Evolutionary conservation across 768 basidiomycete genomes (phyloP), one percentile per base, ranked within the genome.

Genomic region (Filobasidium floriforme): DNA sequence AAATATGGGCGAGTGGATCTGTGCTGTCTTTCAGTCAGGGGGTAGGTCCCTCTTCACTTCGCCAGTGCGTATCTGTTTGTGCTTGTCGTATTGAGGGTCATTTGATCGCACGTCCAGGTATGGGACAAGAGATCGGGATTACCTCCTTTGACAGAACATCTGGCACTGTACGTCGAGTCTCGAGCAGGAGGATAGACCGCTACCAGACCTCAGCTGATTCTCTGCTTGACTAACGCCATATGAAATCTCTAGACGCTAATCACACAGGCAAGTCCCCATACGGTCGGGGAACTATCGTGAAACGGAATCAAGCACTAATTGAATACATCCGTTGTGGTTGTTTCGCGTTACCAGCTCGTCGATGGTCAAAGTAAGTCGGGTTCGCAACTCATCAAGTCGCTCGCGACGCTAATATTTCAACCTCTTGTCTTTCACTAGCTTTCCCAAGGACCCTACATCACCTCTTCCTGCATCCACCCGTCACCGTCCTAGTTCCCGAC

Each of bases 101-200:
- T 37, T 37, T 4, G 4, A 37, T 9, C 32, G 3, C 3, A 37
- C 9, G 26, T 10, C 7, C 60, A 71, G 77, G 89, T 0, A 81
- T 90, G 32, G 87, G 87, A 0, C 81, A 88, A 62, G 92, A 94
- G 74, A 85, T 94, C 10, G 92, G 92, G 1, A 85, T 96, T 40
- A 91, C 90, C 0, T 88, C 89, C 0, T 82, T 92, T n/a, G 87
- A 92, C 66, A 84, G 82, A 64, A 87, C 89, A 40, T 89, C 87
- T 0, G 90, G 88, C 0, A 82, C 84, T 29, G 87, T 88, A 37
- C 61, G 71, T 69, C 18, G 7, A 11, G 6, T 11, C 11, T 68
- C 6, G 15, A 6, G 32, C 32, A 37, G 32, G 9, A 37, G 3
- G 4, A 9, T 37, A 3, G 9, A 9, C 32, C 4, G 9, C 32